Evolutionary conservation across 371 early-diverging fungal species (phyloP), one percentile per base, ranked within the genome.

Genomic region (Apophysomyces elegans): DNA sequence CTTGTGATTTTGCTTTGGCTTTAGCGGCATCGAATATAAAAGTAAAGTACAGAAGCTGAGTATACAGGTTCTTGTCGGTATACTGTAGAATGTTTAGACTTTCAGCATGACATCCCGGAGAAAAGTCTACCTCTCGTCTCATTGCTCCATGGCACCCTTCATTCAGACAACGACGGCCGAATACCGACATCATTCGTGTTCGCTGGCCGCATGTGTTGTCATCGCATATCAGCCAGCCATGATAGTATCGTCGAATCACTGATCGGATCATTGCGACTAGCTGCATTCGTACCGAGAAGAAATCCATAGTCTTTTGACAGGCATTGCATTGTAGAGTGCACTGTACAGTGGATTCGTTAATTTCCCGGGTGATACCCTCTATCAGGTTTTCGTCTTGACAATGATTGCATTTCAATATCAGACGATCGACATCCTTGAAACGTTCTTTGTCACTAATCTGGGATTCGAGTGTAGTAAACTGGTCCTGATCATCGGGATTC

Each of bases 371-470:
- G 14, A 93, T 68, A 0, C 91, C 90, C 2, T 84, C 78, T 65
- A 92, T 89, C 2, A 63, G 62, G 63, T 71, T 85, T 0, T 57
- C 64, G 12, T 76, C 58, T 7, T 75, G 73, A 78, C 97, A 98
- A 37, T 59, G 12, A n/a, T 72, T 62, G 71, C 98, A 98, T n/a
- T 62, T 71, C 11, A 90, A 69, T 11, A 35, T 46, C 18, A 92
- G 85, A 37, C 71, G 70, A 4, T 91, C 91, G 0, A 87, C 90
- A 54, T 81, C 69, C 70, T 88, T 88, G 80, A 93, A 98, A 21
- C 95, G 85, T 70, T 98, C 98, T 21, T 80, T 83, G 58, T 95
- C 95, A 37, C 88, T 81, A 26, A 95, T 85, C 63, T 92, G 93
- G 7, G 93, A 93, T 18, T 92, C 94, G 0, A 96, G 77, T 5